Base-by-base conservation (phyloP, 2,329 filamentous ascomycete species). In the Fusarium pseudonygamai region DNA sequence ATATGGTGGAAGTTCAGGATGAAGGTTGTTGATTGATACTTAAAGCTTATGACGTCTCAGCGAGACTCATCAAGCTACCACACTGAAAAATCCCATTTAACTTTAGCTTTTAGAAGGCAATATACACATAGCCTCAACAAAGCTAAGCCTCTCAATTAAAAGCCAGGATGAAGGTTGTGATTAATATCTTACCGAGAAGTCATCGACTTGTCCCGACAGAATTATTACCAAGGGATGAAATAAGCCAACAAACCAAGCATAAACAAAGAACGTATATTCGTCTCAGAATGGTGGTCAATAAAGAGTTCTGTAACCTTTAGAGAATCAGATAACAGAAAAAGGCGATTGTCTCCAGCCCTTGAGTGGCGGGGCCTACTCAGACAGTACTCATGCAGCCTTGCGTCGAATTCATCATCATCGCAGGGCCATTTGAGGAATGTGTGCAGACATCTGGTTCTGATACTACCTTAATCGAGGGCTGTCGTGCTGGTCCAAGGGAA, bases 161-260 rank as follows among this genome's bases (percentile, higher is more conserved):
- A 28, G 26, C 26, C 5, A 7, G 7, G 7, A n/a, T n/a, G n/a
- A 18, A 30, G 4, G 45, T 22, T 30, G 10, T 6, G 7, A 16
- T 16, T 12, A 12, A 10, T 28, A 22, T 28, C 5, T 28, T 22
- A 13, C 45, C 1, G 13, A 47, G 20, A 47, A 47, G 18, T 15
- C 3, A 15, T 28, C 11, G 4, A 28, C 18, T 15, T 28, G 11
- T 28, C 0, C 9, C 0, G 9, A 15, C 0, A 47, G 14, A 22
- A 9, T 8, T 10, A 12, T 2, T 26, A 20, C 5, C 18, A 20
- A 0, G 12, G 20, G 11, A 26, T 0, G 0, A 18, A 16, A 26
- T 20, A 26, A 20, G 12, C 10, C 12, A 28, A 28, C 20, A 20
- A 26, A 26, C 11, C 2, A 46, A 28, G 4, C 7, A 15, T 5